Evolutionary conservation across 192 early-diverging fungal species (phyloP).

Genomic region (Gamsiella multidivaricata): DNA sequence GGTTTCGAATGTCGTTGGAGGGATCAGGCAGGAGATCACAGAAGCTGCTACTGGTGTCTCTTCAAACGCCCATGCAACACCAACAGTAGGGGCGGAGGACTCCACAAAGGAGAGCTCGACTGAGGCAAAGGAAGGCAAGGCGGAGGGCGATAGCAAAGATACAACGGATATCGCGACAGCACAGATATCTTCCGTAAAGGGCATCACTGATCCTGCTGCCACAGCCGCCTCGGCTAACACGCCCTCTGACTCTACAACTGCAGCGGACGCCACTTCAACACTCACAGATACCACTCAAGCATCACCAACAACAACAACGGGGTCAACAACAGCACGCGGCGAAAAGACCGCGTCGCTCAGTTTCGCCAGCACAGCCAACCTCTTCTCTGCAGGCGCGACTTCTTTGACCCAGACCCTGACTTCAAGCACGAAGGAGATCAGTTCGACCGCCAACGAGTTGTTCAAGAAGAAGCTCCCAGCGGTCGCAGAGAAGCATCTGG

Average conservation of each 20-base stretch:
- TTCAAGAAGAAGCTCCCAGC: slow-evolving; percentile 39
- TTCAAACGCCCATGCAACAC: neutral
- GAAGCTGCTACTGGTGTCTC: slow-evolving; percentile 34
- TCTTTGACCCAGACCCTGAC: slow-evolving; percentile 29
- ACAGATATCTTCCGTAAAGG: no score
- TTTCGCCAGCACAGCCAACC: slow-evolving; percentile 35
- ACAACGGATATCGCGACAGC: no score
- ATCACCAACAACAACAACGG: neutral
- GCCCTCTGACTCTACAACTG: neutral
- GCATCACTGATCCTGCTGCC: no score
- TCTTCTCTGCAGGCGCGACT: slow-evolving; percentile 27
- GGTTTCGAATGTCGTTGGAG: slow-evolving; percentile 36
- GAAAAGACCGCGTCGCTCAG: slow-evolving; percentile 19
- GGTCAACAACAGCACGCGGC: neutral
- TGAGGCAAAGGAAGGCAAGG: neutral
- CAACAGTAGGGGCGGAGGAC: neutral
- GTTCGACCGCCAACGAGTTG: slow-evolving; percentile 38
- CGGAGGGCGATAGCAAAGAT: neutral
- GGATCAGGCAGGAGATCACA: slow-evolving; percentile 43
- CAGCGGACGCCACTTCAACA: neutral
- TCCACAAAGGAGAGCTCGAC: neutral
- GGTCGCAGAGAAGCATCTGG: slow-evolving; percentile 35
- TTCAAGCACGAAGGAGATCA: slow-evolving; percentile 32
- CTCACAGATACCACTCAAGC: no score
- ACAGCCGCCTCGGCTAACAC: no score